These are phyloP conservation scores for Phellinidium pouzarii DNA, from an alignment of 1,284 basidiomycete genomes.

Conservation along the genomic window DNA sequence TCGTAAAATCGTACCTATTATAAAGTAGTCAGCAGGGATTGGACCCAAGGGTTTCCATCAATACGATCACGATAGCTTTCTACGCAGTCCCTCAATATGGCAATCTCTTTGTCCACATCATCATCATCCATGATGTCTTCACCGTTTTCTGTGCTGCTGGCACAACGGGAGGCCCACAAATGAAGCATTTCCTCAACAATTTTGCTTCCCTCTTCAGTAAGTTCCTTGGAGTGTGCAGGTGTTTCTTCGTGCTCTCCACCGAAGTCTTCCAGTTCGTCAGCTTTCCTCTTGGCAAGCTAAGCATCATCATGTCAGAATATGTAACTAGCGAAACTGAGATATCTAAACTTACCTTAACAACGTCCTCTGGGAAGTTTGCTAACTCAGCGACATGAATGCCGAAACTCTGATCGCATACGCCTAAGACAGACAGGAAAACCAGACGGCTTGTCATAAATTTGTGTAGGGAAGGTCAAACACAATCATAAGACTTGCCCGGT, in stretches of 20 bases:
- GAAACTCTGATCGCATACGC: conserved; percentile 92
- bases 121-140: conserved; percentile 56
- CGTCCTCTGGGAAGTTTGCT: conserved; percentile 93
- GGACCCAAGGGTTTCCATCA: conserved; percentile 75
- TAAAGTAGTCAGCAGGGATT: conserved; percentile 46
- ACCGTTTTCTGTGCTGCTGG: conserved; percentile 29
- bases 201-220: conserved; percentile 72
- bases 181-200: conserved; percentile 78
- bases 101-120: conserved; percentile 52
- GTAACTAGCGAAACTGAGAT: not conserved
- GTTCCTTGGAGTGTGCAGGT: conserved; percentile 48
- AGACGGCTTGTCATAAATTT: too few species aligned
- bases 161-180: conserved; percentile 53
- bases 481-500: conserved; percentile 52
- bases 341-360: conserved; percentile 66
- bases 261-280: conserved; percentile 95
- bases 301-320: not conserved
- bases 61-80: conserved; percentile 63
- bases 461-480: conserved; percentile 1
- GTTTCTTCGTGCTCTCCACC: conserved; percentile 40
- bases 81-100: conserved; percentile 58
- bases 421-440: too few species aligned
- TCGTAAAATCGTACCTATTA: conserved; percentile 22
- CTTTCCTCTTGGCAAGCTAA: conserved; percentile 90
- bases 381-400: conserved; percentile 97